Percentiles rank a stretch among this genome's conserved stretches.
Evolutionary conservation across 2,329 filamentous ascomycete genomes (phyloP).

Genomic region (Colletotrichum simmondsii): DNA sequence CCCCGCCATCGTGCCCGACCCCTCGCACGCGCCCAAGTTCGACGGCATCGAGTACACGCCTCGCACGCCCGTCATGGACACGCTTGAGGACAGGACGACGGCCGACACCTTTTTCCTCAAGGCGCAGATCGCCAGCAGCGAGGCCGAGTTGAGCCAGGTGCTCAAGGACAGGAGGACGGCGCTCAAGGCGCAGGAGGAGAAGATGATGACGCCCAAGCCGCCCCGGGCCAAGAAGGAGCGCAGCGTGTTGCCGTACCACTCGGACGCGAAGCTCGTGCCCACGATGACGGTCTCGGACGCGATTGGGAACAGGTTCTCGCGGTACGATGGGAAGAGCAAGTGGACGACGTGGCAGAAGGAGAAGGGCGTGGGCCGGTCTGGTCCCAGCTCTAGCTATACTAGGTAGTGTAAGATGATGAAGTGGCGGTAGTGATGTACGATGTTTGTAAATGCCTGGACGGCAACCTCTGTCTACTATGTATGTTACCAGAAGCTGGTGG

Average conservation of each 20-base stretch:
- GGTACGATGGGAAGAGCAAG: conserved; percentile 24
- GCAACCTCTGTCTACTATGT: conserved; percentile 2
- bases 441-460: conserved; percentile 9
- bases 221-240: conserved; percentile 23
- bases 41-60: conserved; percentile 75
- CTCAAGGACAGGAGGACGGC: conserved; percentile 68
- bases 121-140: conserved; percentile 83
- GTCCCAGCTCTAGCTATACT: conserved; percentile 34
- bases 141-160: conserved; percentile 79
- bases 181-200: conserved; percentile 39
- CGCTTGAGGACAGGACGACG: conserved; percentile 62
- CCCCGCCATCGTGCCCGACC: conserved; percentile 67
- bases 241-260: conserved; percentile 48
- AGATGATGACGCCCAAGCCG: conserved; percentile 31
- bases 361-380: conserved; percentile 28
- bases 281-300: conserved; percentile 49
- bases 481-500: background rate
- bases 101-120: conserved; percentile 74
- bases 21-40: conserved; percentile 62
- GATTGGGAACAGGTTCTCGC: conserved; percentile 37
- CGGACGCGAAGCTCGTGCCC: conserved; percentile 47
- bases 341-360: conserved; percentile 34
- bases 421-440: background rate
- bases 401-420: conserved; percentile 3
- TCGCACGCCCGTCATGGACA: conserved; percentile 83